Evolutionary conservation across 164 flowering plant genomes (phyloP).

Genomic region (Magnolia kwangsiensis): DNA sequence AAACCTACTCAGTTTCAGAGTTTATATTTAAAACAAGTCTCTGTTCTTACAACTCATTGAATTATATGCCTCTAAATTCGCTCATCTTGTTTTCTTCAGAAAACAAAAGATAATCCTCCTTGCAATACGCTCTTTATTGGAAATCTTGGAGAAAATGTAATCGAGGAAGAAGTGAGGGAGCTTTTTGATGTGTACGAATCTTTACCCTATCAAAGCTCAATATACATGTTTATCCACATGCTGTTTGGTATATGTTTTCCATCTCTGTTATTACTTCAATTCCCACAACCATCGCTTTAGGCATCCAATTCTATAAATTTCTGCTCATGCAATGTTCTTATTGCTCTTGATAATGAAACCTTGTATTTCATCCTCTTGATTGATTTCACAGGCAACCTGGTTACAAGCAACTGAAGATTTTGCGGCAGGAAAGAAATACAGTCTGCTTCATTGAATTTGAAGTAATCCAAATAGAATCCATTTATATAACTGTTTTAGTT

Average conservation of each 20-base stretch:
- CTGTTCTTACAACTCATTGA: not conserved
- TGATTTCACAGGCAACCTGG: constrained; percentile 77
- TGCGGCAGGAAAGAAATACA: constrained; percentile 96
- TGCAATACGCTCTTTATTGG: constrained; percentile 98
- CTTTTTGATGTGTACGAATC: constrained; percentile 68
- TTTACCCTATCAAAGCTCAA: not conserved
- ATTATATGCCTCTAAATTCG: not conserved
- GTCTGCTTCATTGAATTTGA: constrained; percentile 99
- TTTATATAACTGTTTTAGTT: no score
- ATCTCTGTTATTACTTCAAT: no score
- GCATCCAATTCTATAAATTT: no score
- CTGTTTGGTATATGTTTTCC: no score
- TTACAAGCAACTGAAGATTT: constrained; percentile 89
- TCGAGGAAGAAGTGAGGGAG: constrained; percentile 88
- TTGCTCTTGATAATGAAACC: not conserved
- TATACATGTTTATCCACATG: no score
- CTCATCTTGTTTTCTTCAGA: constrained; percentile 44
- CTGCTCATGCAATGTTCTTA: not conserved
- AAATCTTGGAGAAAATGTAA: constrained; percentile 86
- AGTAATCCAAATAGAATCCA: constrained; percentile 35
- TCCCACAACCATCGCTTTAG: no score
- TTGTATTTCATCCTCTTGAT: constrained; percentile 2
- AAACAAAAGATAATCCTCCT: constrained; percentile 94
- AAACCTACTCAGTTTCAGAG: not conserved
- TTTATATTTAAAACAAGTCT: not conserved